Conservation (phyloP, 768 basidiomycete species). For the Boletus tylopilopsis region DNA sequence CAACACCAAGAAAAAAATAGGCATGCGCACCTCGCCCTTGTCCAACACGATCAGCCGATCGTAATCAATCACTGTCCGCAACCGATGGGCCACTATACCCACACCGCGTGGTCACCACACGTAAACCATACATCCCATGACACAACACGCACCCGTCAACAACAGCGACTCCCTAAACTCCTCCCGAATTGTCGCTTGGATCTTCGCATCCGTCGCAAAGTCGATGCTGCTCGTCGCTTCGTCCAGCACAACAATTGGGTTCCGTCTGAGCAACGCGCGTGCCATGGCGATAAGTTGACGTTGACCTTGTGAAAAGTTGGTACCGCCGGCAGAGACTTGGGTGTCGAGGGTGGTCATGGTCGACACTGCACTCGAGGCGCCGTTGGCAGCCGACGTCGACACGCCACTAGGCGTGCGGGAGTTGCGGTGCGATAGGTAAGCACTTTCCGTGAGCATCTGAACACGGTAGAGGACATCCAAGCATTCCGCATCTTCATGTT, state of each 20-base stretch:
- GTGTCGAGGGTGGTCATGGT: constrained; percentile 64
- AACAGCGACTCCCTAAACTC: constrained; percentile 77
- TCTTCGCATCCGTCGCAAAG: constrained; percentile 85
- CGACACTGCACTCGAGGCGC: constrained; percentile 39
- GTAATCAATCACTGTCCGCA: constrained; percentile 79
- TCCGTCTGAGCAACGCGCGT: constrained; percentile 67
- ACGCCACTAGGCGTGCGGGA: constrained; percentile 48
- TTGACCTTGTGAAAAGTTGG: constrained; percentile 93
- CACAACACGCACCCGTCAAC: constrained; percentile 57
- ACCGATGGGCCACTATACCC: constrained; percentile 56
- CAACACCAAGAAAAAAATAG: too few species aligned
- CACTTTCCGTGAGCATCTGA: constrained; percentile 60
- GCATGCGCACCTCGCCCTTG: constrained; percentile 30
- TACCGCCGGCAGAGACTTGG: constrained; percentile 79
- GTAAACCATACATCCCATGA: too few species aligned
- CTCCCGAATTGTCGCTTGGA: constrained; percentile 82
- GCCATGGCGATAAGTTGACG: constrained; percentile 87
- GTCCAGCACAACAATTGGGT: constrained; percentile 72
- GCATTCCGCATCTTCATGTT: constrained; percentile 77
- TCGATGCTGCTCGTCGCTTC: constrained; percentile 87
- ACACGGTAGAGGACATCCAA: constrained; percentile 79
- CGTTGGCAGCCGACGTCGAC: constrained; percentile 40
- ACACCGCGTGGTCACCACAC: neutral
- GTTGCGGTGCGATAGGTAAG: constrained; percentile 44
- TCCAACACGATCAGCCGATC: constrained; percentile 79